Percentiles rank a stretch among this genome's conserved stretches.
Conservation (phyloP, 352 stramenopile species). For the Globisporangium iwayamae region DNA sequence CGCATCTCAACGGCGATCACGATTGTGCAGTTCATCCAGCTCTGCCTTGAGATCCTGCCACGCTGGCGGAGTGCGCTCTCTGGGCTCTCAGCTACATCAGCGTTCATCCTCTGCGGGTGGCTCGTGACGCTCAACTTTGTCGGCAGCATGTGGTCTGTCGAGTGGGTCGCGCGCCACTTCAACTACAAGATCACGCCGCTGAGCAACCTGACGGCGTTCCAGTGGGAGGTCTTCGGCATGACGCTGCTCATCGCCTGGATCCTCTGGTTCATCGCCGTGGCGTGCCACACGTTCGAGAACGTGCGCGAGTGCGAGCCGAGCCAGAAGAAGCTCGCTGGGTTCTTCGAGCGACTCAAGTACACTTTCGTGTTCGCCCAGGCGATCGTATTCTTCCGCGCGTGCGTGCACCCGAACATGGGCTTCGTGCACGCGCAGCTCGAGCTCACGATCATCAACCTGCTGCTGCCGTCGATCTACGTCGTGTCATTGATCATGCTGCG, state of each 20-base stretch:
- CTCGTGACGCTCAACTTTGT: constrained; percentile 61
- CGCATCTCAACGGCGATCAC: constrained; percentile 77
- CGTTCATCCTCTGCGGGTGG: constrained; percentile 56
- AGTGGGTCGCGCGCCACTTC: constrained; percentile 78
- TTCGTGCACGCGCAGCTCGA: constrained; percentile 86
- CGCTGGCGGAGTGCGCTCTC: constrained; percentile 61
- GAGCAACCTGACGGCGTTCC: constrained; percentile 52
- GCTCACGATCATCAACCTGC: constrained; percentile 86
- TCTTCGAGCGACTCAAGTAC: constrained; percentile 82
- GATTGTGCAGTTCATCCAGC: constrained; percentile 83
- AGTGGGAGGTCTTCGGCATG: constrained; percentile 85
- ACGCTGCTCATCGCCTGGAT: constrained; percentile 75
- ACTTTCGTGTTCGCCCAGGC: constrained; percentile 75
- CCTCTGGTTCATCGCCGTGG: constrained; percentile 75
- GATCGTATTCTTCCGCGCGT: constrained; percentile 78
- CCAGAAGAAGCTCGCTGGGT: constrained; percentile 55
- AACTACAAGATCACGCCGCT: constrained; percentile 63
- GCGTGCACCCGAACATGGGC: constrained; percentile 77
- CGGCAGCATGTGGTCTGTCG: constrained; percentile 61
- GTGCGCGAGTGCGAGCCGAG: constrained; percentile 52
- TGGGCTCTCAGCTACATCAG: constrained; percentile 42
- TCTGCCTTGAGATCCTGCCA: constrained; percentile 79
- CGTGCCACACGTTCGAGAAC: constrained; percentile 55
- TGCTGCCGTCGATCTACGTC: constrained; percentile 85
- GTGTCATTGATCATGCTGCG: constrained; percentile 77